Conservation (phyloP, 768 basidiomycete species). For the Agrocybe praecox region DNA sequence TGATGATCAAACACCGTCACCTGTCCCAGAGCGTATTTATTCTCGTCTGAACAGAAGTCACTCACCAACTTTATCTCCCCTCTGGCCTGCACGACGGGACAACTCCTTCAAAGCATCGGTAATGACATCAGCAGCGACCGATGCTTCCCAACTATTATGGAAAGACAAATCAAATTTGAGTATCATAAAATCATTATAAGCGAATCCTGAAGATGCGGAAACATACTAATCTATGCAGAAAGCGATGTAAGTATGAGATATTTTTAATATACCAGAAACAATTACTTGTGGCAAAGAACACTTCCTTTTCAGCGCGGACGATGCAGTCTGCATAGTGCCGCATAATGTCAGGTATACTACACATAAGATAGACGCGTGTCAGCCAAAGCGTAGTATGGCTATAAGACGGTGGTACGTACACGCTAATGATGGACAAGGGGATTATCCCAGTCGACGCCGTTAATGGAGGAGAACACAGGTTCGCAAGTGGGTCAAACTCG, state of each 20-base stretch:
- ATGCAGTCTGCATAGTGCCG: constrained; percentile 13
- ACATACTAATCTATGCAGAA: too few species aligned
- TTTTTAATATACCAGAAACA: too few species aligned
- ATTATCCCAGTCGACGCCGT: constrained; percentile 9
- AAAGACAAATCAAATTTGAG: too few species aligned
- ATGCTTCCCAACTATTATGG: not conserved
- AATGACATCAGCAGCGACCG: not conserved
- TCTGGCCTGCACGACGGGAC: not conserved
- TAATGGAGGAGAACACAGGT: constrained; percentile 7
- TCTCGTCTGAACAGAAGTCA: not conserved
- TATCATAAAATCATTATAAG: too few species aligned
- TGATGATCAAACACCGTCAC: too few species aligned
- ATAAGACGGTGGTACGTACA: constrained; percentile 1
- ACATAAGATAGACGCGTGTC: not conserved
- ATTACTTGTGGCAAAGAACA: constrained; percentile 13
- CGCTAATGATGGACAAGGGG: constrained; percentile 10
- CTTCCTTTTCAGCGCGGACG: constrained; percentile 12
- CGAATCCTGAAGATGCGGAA: too few species aligned
- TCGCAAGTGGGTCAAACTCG: constrained; percentile 7
- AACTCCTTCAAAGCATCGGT: not conserved
- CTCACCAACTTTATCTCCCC: not conserved
- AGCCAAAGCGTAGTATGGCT: not conserved
- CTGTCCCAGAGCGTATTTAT: too few species aligned
- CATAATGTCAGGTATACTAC: constrained; percentile 12
- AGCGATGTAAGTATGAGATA: too few species aligned